Evolutionary conservation across 768 basidiomycete genomes (phyloP), one percentile per base, ranked within the genome.

Genomic region (Leccinum variicolor): DNA sequence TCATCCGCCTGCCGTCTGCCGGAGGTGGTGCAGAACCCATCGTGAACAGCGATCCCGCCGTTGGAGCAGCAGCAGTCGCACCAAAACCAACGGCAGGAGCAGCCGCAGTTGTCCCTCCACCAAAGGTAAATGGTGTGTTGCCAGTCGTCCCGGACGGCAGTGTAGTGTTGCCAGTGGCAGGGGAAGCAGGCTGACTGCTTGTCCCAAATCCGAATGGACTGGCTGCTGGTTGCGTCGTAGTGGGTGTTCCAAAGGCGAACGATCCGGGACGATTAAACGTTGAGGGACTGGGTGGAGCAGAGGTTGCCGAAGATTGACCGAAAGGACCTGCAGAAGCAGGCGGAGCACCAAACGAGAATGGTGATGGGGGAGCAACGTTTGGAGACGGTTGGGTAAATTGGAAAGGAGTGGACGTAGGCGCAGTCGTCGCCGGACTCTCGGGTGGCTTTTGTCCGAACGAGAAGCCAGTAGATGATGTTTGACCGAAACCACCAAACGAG

Each of bases 181-280:
- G 85, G 10, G 85, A 87, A 41, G 77, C 79, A 52, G 85, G 84
- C 62, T 84, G 84, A 62, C 77, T 80, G 36, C 80, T 75, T 33
- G 62, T 15, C 21, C 80, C 83, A 64, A 86, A 87, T 9, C 73
- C 49, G 61, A 86, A 86, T 2, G 76, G 56, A 25, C 8, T 52
- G n/a, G 73, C 65, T 31, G 52, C 62, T 66, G 56, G 69, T 58
- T 67, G 76, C 15, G 80, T 63, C 33, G 77, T 62, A 4, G 78
- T 56, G 7, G 79, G 66, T 21, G 74, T 60, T 19, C 75, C 78
- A 64, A 85, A 85, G 23, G 75, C 50, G 63, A 85, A 85, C 1
- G 79, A 67, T 4, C 75, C 55, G 48, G 71, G 64, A 7, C 82
- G 80, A 60, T 74, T 77, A 59, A 84, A 85, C 4, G 82, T 80